Base-by-base conservation (phyloP, 306 rosid genomes). In the Citrullus amarus region DNA sequence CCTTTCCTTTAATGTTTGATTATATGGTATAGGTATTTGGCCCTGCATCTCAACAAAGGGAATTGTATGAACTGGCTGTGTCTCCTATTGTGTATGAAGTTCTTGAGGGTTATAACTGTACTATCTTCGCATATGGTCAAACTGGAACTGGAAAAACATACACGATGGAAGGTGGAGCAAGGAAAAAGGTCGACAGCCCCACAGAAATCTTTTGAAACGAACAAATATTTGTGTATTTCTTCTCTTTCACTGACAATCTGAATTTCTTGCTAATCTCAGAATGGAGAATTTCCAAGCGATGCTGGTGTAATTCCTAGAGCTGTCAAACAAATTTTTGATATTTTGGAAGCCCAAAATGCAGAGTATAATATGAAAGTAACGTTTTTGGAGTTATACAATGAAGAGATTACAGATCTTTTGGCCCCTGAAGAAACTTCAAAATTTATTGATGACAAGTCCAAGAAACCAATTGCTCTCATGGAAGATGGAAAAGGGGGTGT, bases 261-360 rank as follows among this genome's bases (percentile, higher is more conserved):
- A 75, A 66, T 43, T 80, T 80, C 32, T 74, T 83, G 82, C 12
- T 73, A 75, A 70, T 22, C 53, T 76, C 81, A 96, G 99, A 96
- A 96, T 80, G 99, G 99, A 11, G 99, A 96, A 81, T 93, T 96
- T 88, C 98, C 99, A 1, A 91, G 83, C 71, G 99, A 96, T 81
- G 99, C 99, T 5, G 99, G 99, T 81, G 99, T 96, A 76, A 96
- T 96, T 74, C 99, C 99, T 67, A 85, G 99, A 88, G 96, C 99
- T 25, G 99, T 96, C 58, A 91, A 91, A 76, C 93, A 96, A 88
- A 90, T 91, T 83, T 96, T 96, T 80, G 97, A 96, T 80, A 96
- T 93, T 81, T 88, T 96, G 78, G 99, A 93, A 88, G 90, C 98
- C 83, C 99, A 96, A 80, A 88, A 44, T 86, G 99, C 99, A 54